Percentiles rank a stretch among this genome's conserved stretches.
phyloP scores from a whole-genome alignment of 192 early-diverging fungal genomes.

The Linnemannia exigua region DNA sequence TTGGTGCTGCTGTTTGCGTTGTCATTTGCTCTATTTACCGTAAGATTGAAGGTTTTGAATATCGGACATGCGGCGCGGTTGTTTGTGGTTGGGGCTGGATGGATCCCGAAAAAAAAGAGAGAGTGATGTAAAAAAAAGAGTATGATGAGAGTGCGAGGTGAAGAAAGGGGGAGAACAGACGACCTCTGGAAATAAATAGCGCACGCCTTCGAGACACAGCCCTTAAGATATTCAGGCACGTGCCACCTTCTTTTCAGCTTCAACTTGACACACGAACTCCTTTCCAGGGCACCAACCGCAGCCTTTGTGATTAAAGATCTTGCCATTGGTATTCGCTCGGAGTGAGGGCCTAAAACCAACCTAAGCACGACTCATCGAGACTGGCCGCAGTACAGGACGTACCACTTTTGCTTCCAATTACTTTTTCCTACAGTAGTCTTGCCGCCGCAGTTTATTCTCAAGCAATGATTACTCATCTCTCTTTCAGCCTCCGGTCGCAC shows the following conservation, averaged over 20 bases:
- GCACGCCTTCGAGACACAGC: not conserved
- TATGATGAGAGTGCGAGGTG: not conserved
- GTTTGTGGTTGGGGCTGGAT: constrained; percentile 17
- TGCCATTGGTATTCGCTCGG: too few relatives aligned
- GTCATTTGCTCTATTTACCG: constrained; percentile 34
- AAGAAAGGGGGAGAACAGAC: not conserved
- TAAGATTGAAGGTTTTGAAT: constrained; percentile 64
- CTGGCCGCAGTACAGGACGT: constrained; percentile 3
- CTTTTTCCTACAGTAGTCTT: not conserved
- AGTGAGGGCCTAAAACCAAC: too few relatives aligned
- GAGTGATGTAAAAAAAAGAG: constrained; percentile 10
- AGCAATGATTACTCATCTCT: not conserved
- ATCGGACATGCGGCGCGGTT: constrained; percentile 60
- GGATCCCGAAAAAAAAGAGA: constrained; percentile 16
- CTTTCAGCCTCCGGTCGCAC: not conserved
- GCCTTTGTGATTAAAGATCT: not conserved
- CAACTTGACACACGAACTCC: not conserved
- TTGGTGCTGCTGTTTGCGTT: not conserved
- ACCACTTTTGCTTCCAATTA: too few relatives aligned
- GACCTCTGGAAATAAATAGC: not conserved
- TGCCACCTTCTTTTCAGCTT: not conserved
- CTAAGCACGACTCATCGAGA: too few relatives aligned
- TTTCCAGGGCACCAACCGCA: not conserved
- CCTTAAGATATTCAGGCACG: not conserved
- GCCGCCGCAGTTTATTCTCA: not conserved